Conservation (phyloP, 1,139 yeast genomes). For the Saccharomyces hybrid region DNA sequence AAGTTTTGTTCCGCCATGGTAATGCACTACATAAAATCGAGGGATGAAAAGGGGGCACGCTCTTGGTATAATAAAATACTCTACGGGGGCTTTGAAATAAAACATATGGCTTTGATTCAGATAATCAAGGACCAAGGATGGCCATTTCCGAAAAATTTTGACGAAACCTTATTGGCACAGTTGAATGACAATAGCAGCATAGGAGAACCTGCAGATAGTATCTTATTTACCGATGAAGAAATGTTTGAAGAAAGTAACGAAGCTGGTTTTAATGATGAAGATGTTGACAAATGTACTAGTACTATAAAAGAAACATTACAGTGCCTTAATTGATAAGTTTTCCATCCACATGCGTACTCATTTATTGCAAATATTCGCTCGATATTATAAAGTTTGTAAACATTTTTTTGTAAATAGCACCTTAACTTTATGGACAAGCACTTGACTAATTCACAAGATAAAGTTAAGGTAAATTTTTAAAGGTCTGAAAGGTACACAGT, state of each 20-base stretch:
- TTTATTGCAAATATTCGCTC: neutral
- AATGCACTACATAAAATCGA: conserved; percentile 12
- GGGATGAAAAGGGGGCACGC: conserved; percentile 19
- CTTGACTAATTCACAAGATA: too few species aligned
- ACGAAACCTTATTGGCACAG: conserved; percentile 5
- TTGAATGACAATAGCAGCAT: neutral
- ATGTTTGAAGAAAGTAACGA: conserved; percentile 3
- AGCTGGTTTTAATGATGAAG: neutral
- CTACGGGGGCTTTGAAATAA: conserved; percentile 18
- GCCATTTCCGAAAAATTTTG: conserved; percentile 21
- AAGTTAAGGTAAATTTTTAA: too few species aligned
- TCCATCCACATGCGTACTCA: neutral
- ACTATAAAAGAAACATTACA: neutral
- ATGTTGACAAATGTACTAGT: neutral
- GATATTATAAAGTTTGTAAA: neutral
- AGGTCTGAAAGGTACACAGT: too few species aligned
- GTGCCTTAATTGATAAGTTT: neutral
- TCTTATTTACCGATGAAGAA: neutral
- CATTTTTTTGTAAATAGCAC: too few species aligned
- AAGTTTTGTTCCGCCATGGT: conserved; percentile 25
- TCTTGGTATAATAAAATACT: conserved; percentile 26
- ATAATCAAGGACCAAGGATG: conserved; percentile 17
- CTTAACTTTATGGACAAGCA: too few species aligned
- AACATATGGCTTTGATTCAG: conserved; percentile 17
- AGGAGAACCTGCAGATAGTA: neutral